Evolutionary conservation across 257 asterid genomes (phyloP).

Genomic region (Prunella vulgaris): DNA sequence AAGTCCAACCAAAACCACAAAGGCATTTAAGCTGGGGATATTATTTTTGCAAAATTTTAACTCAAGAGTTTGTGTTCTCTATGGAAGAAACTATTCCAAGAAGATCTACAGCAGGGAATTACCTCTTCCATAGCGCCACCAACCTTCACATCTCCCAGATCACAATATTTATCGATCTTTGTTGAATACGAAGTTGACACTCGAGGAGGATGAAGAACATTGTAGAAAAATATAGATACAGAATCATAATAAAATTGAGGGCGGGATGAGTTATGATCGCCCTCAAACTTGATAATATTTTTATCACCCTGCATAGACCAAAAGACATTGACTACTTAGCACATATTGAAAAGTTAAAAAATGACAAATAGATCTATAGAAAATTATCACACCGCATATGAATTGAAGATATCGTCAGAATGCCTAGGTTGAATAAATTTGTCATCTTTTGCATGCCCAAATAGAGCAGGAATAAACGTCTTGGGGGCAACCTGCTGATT

Average conservation of each 20-base stretch:
- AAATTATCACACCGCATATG: constrained; percentile 56
- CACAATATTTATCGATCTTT: constrained; percentile 64
- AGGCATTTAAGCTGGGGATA: neutral
- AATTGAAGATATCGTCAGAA: constrained; percentile 73
- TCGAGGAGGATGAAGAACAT: constrained; percentile 87
- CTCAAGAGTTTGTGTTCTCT: neutral
- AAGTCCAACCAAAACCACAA: neutral
- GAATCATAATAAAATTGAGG: constrained; percentile 92
- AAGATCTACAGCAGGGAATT: constrained; percentile 21
- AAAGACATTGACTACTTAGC: constrained; percentile 17
- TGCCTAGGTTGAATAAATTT: constrained; percentile 76
- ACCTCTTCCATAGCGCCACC: constrained; percentile 72
- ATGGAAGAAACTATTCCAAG: neutral
- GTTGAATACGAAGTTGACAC: constrained; percentile 44
- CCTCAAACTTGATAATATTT: constrained; percentile 86
- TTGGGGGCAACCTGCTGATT: constrained; percentile 75
- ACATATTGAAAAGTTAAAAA: constrained; percentile 7
- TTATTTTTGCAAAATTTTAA: neutral
- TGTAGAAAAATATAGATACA: constrained; percentile 80
- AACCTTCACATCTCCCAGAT: constrained; percentile 66
- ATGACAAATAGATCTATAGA: constrained; percentile 1
- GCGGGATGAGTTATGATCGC: constrained; percentile 96
- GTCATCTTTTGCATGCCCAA: constrained; percentile 95
- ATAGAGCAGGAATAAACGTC: constrained; percentile 85
- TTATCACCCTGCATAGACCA: constrained; percentile 80